Evolutionary conservation across 192 early-diverging fungal genomes (phyloP), one percentile per base, ranked within the genome.

Genomic region (Piromyces sp.): DNA sequence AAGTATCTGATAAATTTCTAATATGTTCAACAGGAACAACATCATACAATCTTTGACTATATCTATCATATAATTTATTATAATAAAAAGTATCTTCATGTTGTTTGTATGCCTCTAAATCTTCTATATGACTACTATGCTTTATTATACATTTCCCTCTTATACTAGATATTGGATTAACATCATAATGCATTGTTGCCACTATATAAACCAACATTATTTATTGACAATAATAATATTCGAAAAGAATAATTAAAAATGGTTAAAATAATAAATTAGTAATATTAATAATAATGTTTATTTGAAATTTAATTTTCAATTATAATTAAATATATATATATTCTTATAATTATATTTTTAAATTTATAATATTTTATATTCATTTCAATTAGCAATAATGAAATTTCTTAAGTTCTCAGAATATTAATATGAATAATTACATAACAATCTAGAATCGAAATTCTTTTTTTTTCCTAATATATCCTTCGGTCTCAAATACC

Each of bases 131-230:
- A 80, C 90, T 81, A 14, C 87, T 85, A 82, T 97, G 96, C 19
- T 87, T 85, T 30, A 96, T 92, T 28, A 82, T 86, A 85, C 94
- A 96, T 80, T 94, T 95, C 79, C 94, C 95, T 33, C 91, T 89
- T 83, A 97, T 96, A 78, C 91, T 90, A 13, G 90, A 88, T 13
- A 95, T 86, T 19, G 94, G 94, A 80, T 95, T 95, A 83, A 95
- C 82, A 82, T 96, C 95, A 14, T 93, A 92, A 85, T 95, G 91
- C 94, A 97, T 96, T 37, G 93, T 95, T 19, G 95, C 95, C 15
- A 95, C 86, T 51, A 51, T 51, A 22, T 51, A 22, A 16, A n/a
- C n/a, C n/a, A n/a, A n/a, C n/a, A n/a, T n/a, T n/a, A n/a, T n/a
- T n/a, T n/a, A n/a, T n/a, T n/a, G n/a, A n/a, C n/a, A n/a, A n/a